A percentile compares a stretch with the other conserved stretches of the same genome.
Conservation (phyloP, 129 eudicot species). For the Centella asiatica region DNA sequence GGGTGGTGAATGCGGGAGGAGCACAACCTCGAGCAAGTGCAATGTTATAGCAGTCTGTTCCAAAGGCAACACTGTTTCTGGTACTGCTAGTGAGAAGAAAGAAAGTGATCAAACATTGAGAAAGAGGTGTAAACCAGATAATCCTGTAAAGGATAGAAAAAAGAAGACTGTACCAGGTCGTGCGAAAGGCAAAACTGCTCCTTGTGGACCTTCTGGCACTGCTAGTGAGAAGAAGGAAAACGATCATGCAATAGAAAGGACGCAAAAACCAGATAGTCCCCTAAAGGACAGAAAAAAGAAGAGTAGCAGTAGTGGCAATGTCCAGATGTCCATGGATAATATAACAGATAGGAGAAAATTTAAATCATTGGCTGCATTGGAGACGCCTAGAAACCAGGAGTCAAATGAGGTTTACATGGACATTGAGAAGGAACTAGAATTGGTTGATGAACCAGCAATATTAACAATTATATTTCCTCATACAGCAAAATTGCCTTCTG, state of each 20-base stretch:
- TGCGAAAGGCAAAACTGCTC: background rate
- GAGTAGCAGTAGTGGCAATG: background rate
- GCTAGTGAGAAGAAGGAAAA: background rate
- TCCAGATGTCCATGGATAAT: background rate
- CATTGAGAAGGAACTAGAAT: background rate
- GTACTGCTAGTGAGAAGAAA: background rate
- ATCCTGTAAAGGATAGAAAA: background rate
- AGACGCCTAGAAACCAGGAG: background rate
- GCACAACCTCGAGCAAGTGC: too few relatives aligned
- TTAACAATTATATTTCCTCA: constrained; percentile 16
- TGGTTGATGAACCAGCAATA: background rate
- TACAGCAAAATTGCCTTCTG: constrained; percentile 11
- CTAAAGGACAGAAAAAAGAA: background rate
- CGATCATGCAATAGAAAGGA: background rate
- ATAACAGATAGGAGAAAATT: background rate
- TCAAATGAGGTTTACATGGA: background rate
- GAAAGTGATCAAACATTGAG: background rate
- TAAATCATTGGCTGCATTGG: background rate
- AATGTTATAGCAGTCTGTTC: background rate
- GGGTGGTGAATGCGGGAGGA: too few relatives aligned
- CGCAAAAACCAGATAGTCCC: background rate
- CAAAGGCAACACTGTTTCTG: background rate
- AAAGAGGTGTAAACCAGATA: constrained; percentile 3
- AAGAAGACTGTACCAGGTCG: background rate
- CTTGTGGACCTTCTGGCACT: background rate